Evolutionary conservation across 73 alveolate genomes (phyloP), one percentile per base, ranked within the genome.

Genomic region (Diophrys sp.): DNA sequence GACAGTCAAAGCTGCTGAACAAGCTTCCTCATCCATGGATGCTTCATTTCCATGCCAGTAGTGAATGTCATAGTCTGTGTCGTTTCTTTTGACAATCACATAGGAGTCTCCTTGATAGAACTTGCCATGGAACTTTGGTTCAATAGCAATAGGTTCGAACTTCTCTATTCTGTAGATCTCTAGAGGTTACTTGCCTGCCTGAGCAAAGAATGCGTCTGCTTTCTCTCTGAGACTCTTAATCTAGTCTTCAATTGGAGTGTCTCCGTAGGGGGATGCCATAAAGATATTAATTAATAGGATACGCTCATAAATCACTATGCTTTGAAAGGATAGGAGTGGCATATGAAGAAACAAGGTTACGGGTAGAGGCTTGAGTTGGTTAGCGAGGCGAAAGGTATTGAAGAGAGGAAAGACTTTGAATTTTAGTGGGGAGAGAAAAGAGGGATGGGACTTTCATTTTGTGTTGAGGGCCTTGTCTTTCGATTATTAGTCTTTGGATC

Each of bases 41-140:
- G 93, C 88, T 28, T 79, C 74, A 53, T 79, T 68, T 62, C 93
- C 93, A 55, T 79, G 88, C 93, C 93, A 85, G 74, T 79, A 85
- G 53, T 85, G 93, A 34, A 85, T 85, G 54, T 80, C 89, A 55
- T 44, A 76, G 29, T 79, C 89, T 33, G 79, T 74, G 11, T 79
- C 83, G 27, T 70, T 80, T 62, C 53, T 62, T 69, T 72, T 71
- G 8, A 85, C 67, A 55, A 85, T 54, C 0, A 85, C 88, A 67
- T 85, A 85, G 0, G 93, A 85, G 44, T 85, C 93, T 2, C 93
- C 93, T 23, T 73, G 70, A 70, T 69, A 85, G 67, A 85, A 85
- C 84, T 73, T 74, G 44, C 89, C 88, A 69, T 78, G 69, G 84
- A 67, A 54, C 31, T 85, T 73, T 1, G 72, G 32, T 1, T 76